Base-by-base conservation (phyloP, 192 early-diverging fungal genomes). In the Gigaspora rosea region DNA sequence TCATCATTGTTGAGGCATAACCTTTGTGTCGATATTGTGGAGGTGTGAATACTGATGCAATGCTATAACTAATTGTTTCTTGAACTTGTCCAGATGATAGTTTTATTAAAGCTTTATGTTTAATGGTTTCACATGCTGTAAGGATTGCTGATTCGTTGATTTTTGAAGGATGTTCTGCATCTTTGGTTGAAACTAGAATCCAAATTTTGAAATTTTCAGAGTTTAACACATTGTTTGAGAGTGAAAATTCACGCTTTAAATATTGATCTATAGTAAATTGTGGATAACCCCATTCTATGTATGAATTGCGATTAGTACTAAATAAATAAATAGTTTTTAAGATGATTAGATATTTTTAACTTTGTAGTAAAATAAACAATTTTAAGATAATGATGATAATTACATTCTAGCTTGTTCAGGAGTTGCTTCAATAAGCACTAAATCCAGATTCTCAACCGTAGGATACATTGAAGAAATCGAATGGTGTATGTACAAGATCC, bases 1-100 rank as follows among this genome's bases (percentile, higher is more conserved):
- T 20, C 46, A 74, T 18, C 72, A 74, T 74, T 15, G 35, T 46
- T n/a, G 72, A 74, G 36, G 72, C 72, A 46, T 74, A 74, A n/a
- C 72, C 54, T 20, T 74, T 74, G 4, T 61, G 58, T 36, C 72
- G 32, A 74, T 61, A 32, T 36, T 47, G 15, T 35, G 36, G 58
- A 22, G 58, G 56, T 35, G 56, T 61, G 36, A 74, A 74, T 48
- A 74, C 72, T 58, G 72, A 74, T 5, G 72, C 57, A 18, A 74
- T 74, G 22, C 72, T 74, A 51, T 61, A 61, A 74, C 72, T 36
- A 48, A n/a, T 20, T 61, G 16, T 4, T 47, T 74, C 57, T 74
- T 61, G 18, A 15, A 73, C 49, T 48, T 50, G 15, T 16, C 36
- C 68, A 20, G 52, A 12, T 16, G 56, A 61, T 47, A 22, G 2